Evolutionary conservation across 352 stramenopile species (phyloP), one percentile per base, ranked within the genome.

Genomic region (Pythium brachiatum): DNA sequence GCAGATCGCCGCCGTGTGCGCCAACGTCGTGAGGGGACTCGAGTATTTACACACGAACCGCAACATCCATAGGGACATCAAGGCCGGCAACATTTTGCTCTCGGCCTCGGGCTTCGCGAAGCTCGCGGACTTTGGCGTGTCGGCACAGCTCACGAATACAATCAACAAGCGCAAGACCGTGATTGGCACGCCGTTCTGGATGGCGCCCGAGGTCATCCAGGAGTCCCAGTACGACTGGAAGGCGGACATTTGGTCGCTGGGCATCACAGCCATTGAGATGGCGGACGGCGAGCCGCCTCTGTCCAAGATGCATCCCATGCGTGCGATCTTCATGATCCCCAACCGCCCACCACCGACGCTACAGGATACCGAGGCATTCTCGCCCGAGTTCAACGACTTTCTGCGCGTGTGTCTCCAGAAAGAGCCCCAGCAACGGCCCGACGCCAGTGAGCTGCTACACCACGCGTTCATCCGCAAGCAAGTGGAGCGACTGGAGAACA

Each of bases 181-280:
- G 29, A 90, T 95, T 39, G 90, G 90, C 25, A 96, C 90, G 18
- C 90, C 90, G 7, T 97, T 95, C 69, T 97, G 89, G 88, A 97
- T 97, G 90, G 89, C 90, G 21, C 89, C 89, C 6, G 89, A 97
- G 60, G 90, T 97, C 34, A 97, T 97, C 47, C 81, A 91, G 63
- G 76, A 96, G 75, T 81, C 89, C 20, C 70, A 86, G 53, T 94
- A 95, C 64, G 83, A 96, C 60, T 72, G 77, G 50, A 95, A 94
- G 58, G 84, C 82, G 15, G 84, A 94, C 38, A 79, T 94, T 53
- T 94, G 83, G 83, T 92, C 82, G 34, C 70, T 94, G 32, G 86
- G 90, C 0, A 96, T 97, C 67, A 97, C 90, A 1, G 89, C 89
- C 23, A 91, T 97, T 54, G 90, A 97, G 55, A 73, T 97, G 73